Conservation (phyloP, 83 land plant genomes). For the Thuja plicata region DNA sequence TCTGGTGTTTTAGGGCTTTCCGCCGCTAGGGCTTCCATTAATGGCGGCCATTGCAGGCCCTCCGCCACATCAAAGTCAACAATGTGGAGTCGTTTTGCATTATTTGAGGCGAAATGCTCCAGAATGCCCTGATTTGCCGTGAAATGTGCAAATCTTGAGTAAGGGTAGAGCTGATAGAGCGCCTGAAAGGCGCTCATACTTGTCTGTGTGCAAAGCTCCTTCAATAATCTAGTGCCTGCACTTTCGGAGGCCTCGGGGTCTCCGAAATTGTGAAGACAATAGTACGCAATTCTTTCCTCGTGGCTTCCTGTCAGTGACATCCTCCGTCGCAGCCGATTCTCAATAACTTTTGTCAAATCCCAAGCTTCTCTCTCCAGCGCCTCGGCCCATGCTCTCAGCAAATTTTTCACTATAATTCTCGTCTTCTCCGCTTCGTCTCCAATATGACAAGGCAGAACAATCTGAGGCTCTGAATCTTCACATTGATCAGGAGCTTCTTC, state of each 20-base stretch:
- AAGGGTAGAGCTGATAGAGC: slow-evolving; percentile 64
- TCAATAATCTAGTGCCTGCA: not conserved
- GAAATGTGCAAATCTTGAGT: slow-evolving; percentile 63
- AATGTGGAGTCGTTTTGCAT: slow-evolving; percentile 37
- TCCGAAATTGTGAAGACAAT: not conserved
- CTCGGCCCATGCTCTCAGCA: not conserved
- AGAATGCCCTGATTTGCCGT: slow-evolving; percentile 75
- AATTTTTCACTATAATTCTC: not conserved
- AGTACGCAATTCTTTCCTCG: not conserved
- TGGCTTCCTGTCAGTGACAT: not conserved
- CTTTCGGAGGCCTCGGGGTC: not conserved
- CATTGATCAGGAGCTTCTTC: not conserved
- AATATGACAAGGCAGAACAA: not conserved
- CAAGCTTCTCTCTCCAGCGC: not conserved
- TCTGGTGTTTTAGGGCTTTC: slow-evolving; percentile 14
- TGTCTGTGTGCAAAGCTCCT: not conserved
- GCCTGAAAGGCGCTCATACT: slow-evolving; percentile 40
- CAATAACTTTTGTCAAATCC: not conserved
- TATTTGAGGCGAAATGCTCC: slow-evolving; percentile 40
- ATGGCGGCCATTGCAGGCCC: slow-evolving; percentile 72
- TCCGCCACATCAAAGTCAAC: slow-evolving; percentile 67
- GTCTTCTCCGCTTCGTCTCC: not conserved
- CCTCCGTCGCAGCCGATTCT: not conserved
- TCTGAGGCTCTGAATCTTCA: not conserved
- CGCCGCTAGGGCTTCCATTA: slow-evolving; percentile 64